Evolutionary conservation across 495 filamentous ascomycete genomes (phyloP).

Genomic region (Penicillium nucicola): DNA sequence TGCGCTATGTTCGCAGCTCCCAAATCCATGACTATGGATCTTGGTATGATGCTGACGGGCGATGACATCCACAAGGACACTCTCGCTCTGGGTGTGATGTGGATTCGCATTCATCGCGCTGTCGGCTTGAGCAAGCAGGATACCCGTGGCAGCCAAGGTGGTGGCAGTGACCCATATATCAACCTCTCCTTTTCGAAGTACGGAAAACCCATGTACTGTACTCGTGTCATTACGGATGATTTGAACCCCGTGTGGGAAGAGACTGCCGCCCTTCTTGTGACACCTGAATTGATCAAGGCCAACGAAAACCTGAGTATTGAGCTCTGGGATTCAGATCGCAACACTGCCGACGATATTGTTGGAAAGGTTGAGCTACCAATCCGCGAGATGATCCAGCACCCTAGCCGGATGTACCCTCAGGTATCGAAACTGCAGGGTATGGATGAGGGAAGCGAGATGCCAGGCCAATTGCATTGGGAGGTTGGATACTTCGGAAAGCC

Average conservation of each 20-base stretch:
- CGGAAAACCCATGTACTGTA: slow-evolving; percentile 97
- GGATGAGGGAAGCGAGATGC: slow-evolving; percentile 83
- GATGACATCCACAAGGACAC: slow-evolving; percentile 90
- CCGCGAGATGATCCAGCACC: slow-evolving; percentile 91
- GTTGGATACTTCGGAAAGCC: slow-evolving; percentile 93
- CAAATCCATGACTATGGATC: slow-evolving; percentile 91
- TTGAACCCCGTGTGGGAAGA: slow-evolving; percentile 94
- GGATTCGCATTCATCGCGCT: slow-evolving; percentile 87
- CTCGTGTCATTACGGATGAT: slow-evolving; percentile 90
- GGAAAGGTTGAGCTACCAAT: slow-evolving; percentile 92
- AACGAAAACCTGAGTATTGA: slow-evolving; percentile 91
- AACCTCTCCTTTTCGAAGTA: slow-evolving; percentile 76
- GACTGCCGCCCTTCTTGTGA: slow-evolving; percentile 80
- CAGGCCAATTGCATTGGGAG: slow-evolving; percentile 91
- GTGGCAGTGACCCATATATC: slow-evolving; percentile 94
- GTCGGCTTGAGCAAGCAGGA: slow-evolving; percentile 90
- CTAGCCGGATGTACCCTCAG: slow-evolving; percentile 87
- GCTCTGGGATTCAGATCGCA: slow-evolving; percentile 89
- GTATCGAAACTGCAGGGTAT: slow-evolving; percentile 79
- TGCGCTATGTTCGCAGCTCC: slow-evolving; percentile 90
- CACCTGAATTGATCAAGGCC: slow-evolving; percentile 84
- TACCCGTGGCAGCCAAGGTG: slow-evolving; percentile 71
- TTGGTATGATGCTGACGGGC: slow-evolving; percentile 84
- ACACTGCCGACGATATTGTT: slow-evolving; percentile 87
- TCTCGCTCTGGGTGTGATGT: slow-evolving; percentile 78